Base-by-base conservation (phyloP, 2,329 filamentous ascomycete genomes). In the Tolypocladium ophioglossoides region DNA sequence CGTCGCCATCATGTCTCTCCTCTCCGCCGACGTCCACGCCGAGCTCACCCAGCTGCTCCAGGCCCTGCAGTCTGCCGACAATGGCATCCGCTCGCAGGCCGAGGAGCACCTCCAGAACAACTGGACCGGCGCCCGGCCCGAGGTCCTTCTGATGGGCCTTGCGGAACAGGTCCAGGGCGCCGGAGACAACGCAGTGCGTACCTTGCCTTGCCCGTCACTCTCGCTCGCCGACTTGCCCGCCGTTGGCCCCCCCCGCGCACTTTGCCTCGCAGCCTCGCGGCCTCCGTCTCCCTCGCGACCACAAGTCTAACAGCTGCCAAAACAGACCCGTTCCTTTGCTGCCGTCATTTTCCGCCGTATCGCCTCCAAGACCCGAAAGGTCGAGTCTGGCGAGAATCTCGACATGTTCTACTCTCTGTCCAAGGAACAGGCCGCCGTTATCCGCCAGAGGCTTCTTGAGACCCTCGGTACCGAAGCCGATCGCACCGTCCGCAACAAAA, bases 321-420 rank as follows among this genome's bases (percentile, higher is more conserved):
- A 52, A 16, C 41, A 63, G 91, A 86, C 85, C 57, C 88, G 94
- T 65, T 89, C 91, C 18, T 99, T 96, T 69, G 85, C 91, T 53
- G 89, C 94, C 54, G 90, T 99, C 48, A 86, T 99, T 59, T 97
- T 99, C 74, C 86, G 94, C 64, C 85, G 91, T 67, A 95, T 97
- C 73, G 84, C 94, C 50, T 91, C 88, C 56, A 96, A 95, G 72
- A 87, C 87, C 50, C 83, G 87, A 63, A 96, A 96, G 75, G 81
- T 83, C 58, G 78, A 80, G 5, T 79, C 82, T 27, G 84, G 83
- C 58, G 84, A 89, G 54, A 85, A 81, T 56, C 81, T 86, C 60
- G 94, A 99, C 70, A 80, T 95, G 55, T 97, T 97, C 69, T 79
- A 94, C 58, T 90, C 87, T 39, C 77, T 97, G 52, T 79, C 80